Base-by-base conservation (phyloP, 2,329 filamentous ascomycete species). In the Arachnomyces sp. region DNA sequence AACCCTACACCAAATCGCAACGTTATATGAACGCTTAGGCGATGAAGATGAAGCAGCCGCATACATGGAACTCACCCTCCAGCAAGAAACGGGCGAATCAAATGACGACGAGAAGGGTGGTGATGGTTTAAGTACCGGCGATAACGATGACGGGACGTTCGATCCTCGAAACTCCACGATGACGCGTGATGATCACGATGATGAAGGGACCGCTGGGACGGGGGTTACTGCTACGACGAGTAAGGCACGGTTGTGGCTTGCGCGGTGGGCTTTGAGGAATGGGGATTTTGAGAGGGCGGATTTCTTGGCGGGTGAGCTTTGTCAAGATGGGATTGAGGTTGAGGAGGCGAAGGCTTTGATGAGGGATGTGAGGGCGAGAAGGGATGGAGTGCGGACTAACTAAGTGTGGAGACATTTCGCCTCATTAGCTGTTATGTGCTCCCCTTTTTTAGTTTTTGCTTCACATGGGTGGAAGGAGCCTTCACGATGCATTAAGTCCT, bases 321-420 rank as follows among this genome's bases (percentile, higher is more conserved):
- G 89, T 59, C 87, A 95, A 63, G 92, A 98, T 62, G 92, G 92
- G 0, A 81, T 93, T 17, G 92, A 96, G 63, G 87, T 96, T 2
- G 92, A 98, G 59, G 92, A 98, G 63, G 92, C 92, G 18, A 96
- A 96, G 66, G 87, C 88, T 3, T 68, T 96, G 51, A 84, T 94
- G 46, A 76, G 87, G 45, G 90, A 96, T 61, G 81, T 94, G 9
- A 75, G 89, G 50, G 83, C 83, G 3, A 76, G 84, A 49, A 74
- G 88, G 62, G 83, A 86, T 20, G 59, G 48, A 2, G 49, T 43
- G 9, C 5, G 20, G 20, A 9, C 9, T 5, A 25, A 25, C 9
- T 25, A 25, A 25, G 9, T 25, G 20, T 25, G 5, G 20, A 25
- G 5, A 25, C 20, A 5, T 25, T 25, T 25, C 5, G 9, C 9